Percentiles rank a stretch among this genome's conserved stretches.
Conservation (phyloP, 2,329 filamentous ascomycete genomes). For the Pyrenophora teres region DNA sequence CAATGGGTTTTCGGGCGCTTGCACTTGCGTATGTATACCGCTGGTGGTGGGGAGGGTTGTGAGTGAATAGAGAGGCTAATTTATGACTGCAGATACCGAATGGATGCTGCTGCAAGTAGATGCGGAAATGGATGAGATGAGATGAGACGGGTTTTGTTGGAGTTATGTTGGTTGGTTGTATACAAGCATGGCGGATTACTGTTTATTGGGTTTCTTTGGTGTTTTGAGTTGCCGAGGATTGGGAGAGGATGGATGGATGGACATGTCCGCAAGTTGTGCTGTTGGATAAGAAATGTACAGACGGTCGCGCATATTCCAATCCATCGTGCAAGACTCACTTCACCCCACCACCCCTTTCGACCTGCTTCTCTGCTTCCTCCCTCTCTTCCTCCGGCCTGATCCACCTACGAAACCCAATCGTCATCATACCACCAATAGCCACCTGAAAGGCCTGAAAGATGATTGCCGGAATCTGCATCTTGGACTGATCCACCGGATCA, state of each 20-base stretch:
- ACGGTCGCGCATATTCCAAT: background rate
- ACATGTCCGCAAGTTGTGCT: too few species aligned
- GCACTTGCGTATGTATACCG: constrained; percentile 32
- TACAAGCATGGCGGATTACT: background rate
- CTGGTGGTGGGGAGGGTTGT: background rate
- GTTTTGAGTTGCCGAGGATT: too few species aligned
- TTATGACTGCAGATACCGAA: constrained; percentile 26
- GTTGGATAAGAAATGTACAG: too few species aligned
- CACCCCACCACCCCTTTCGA: constrained; percentile 6
- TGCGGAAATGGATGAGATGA: background rate
- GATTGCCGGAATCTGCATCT: constrained; percentile 67
- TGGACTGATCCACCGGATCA: constrained; percentile 59
- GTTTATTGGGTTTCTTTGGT: too few species aligned
- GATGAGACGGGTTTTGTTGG: too few species aligned
- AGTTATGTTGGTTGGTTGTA: background rate
- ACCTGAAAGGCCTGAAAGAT: constrained; percentile 58
- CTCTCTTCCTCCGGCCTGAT: constrained; percentile 61
- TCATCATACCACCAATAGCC: constrained; percentile 49
- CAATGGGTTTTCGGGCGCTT: constrained; percentile 22
- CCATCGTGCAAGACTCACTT: background rate
- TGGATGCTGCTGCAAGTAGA: constrained; percentile 35
- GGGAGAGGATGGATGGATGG: too few species aligned
- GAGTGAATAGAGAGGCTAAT: background rate
- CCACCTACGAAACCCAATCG: constrained; percentile 51
- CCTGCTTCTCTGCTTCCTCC: constrained; percentile 31